Conservation (phyloP, 202 grass and related monocot genomes). For the Carex arenaria region DNA sequence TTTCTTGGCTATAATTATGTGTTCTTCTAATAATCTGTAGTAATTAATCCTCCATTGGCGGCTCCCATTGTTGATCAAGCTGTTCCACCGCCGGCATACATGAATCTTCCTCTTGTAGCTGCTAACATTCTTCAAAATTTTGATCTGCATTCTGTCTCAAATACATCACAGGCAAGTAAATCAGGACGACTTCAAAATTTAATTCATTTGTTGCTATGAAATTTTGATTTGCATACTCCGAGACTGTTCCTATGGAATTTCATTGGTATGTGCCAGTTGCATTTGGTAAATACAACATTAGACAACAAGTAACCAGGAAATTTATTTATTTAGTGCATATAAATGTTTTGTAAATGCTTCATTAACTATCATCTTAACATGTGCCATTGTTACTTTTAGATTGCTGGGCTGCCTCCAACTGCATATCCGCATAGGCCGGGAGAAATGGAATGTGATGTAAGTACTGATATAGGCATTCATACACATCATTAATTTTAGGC, state of each 20-base stretch:
- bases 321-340: background rate
- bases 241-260: background rate
- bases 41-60: conserved; percentile 43
- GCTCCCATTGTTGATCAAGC: conserved; percentile 38
- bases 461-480: background rate
- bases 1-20: conserved; percentile 1
- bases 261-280: background rate
- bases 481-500: background rate
- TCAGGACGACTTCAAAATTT: background rate
- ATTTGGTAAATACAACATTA: background rate
- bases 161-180: conserved; percentile 18
- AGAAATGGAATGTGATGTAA: conserved; percentile 89
- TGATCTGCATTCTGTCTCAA: conserved; percentile 39
- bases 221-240: too few species aligned
- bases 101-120: conserved; percentile 41
- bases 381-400: conserved; percentile 29
- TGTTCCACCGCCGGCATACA: conserved; percentile 27
- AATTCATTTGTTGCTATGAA: background rate
- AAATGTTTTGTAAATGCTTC: conserved; percentile 1
- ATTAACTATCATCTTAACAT: conserved; percentile 29
- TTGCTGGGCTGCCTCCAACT: conserved; percentile 19
- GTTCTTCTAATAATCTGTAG: conserved; percentile 28
- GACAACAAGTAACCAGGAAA: background rate
- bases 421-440: conserved; percentile 86
- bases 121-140: conserved; percentile 49